These are phyloP conservation scores for Phytophthora capsici DNA, from an alignment of 352 stramenopile species.

Conservation along the genomic window DNA sequence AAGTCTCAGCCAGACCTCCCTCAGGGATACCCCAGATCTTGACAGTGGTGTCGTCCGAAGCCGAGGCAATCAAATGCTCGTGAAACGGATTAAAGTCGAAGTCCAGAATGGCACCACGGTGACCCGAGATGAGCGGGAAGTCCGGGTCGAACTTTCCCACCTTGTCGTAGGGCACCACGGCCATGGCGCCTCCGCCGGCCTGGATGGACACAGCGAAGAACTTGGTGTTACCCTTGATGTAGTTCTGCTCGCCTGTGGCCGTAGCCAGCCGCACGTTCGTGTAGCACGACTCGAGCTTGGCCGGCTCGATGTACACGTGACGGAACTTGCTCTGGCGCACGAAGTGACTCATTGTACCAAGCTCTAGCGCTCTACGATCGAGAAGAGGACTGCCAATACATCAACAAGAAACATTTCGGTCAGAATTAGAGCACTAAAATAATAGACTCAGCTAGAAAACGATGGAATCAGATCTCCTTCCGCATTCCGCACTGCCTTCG, in stretches of 20 bases:
- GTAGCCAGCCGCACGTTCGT: constrained; percentile 95
- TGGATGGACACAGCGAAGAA: constrained; percentile 98
- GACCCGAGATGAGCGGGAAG: constrained; percentile 95
- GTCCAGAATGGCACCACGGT: constrained; percentile 97
- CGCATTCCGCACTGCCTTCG: constrained; percentile 3
- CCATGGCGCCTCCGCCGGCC: constrained; percentile 90
- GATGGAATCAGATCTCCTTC: constrained; percentile 1
- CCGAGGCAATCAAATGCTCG: constrained; percentile 96
- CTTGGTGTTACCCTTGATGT: constrained; percentile 99
- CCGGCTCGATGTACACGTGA: constrained; percentile 97
- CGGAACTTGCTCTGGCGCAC: constrained; percentile 98
- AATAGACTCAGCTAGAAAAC: too few species aligned
- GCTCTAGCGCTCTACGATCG: not conserved
- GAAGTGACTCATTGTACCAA: constrained; percentile 91
- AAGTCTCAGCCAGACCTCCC: constrained; percentile 93
- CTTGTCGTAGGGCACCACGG: constrained; percentile 95
- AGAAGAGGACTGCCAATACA: constrained; percentile 13
- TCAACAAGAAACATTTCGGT: not conserved
- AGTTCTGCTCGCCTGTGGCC: constrained; percentile 99
- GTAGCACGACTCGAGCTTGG: constrained; percentile 94
- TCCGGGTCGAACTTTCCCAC: constrained; percentile 95
- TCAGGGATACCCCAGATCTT: constrained; percentile 98
- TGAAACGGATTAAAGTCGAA: constrained; percentile 99
- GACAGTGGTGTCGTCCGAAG: constrained; percentile 97
- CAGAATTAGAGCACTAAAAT: constrained; percentile 1